Conservation (phyloP, 129 eudicot genomes). For the Artemisia argyi region DNA sequence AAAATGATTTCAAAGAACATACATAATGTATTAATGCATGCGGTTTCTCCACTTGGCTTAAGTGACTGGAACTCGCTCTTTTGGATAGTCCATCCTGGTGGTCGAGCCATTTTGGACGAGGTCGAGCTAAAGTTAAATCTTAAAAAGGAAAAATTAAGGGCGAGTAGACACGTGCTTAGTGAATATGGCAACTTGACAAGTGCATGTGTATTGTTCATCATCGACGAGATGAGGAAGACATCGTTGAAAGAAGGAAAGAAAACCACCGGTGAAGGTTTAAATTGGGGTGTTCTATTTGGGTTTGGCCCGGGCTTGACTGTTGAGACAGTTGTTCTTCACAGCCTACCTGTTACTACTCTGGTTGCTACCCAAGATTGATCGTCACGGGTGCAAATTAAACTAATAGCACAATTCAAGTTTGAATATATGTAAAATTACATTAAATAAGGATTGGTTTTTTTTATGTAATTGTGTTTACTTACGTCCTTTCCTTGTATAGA, state of each 20-base stretch:
- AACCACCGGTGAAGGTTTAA: not conserved
- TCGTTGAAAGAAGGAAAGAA: not conserved
- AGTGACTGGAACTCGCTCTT: constrained; percentile 46
- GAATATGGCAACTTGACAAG: constrained; percentile 13
- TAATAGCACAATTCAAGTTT: too few species aligned
- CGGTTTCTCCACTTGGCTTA: constrained; percentile 25
- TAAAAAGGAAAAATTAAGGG: not conserved
- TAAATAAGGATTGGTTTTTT: too few species aligned
- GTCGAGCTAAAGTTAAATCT: constrained; percentile 2
- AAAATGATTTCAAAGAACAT: constrained; percentile 34
- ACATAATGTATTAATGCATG: constrained; percentile 17
- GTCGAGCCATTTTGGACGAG: not conserved
- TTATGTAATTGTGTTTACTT: too few species aligned
- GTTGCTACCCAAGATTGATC: too few species aligned
- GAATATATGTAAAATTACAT: too few species aligned
- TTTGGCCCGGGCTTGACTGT: constrained; percentile 18
- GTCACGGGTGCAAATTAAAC: too few species aligned
- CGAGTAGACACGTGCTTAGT: constrained; percentile 8
- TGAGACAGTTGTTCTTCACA: constrained; percentile 10
- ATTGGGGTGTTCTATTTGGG: not conserved
- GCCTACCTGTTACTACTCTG: not conserved
- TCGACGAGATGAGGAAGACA: constrained; percentile 11
- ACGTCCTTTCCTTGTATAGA: too few species aligned
- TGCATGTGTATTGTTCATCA: not conserved
- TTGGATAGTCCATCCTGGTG: constrained; percentile 44